Conservation (phyloP, 306 rosid genomes). For the Quercus berberidifolia region DNA sequence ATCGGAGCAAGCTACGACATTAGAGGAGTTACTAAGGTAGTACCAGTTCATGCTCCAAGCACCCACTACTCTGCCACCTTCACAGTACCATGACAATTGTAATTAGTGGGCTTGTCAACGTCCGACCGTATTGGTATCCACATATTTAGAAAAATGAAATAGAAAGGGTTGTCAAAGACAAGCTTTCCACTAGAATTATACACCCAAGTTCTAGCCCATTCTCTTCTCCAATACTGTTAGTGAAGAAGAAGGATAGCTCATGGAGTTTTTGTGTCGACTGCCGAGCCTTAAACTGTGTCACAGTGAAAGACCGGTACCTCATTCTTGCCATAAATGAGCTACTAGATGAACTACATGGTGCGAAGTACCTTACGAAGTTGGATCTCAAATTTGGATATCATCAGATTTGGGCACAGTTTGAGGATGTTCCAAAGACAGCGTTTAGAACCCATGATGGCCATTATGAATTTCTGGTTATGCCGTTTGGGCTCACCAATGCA, state of each 20-base stretch:
- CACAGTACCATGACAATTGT: neutral
- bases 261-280: neutral
- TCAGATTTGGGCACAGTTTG: neutral
- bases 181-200: rapidly evolving
- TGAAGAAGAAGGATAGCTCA: neutral
- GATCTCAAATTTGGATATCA: neutral
- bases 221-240: neutral
- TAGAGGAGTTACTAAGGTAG: no score
- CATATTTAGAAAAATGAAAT: neutral
- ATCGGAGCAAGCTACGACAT: no score
- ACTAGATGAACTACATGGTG: neutral
- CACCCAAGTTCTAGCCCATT: neutral
- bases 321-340: neutral
- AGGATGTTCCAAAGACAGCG: neutral
- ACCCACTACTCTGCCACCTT: neutral
- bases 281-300: neutral
- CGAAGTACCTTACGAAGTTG: neutral
- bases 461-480: no score
- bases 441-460: neutral
- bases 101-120: neutral
- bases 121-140: neutral
- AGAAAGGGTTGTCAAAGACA: neutral
- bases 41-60: neutral
- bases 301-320: neutral
- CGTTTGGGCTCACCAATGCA: no score